Base-by-base conservation (phyloP, 2,329 filamentous ascomycete genomes). In the Reticulascus tulasneorum region DNA sequence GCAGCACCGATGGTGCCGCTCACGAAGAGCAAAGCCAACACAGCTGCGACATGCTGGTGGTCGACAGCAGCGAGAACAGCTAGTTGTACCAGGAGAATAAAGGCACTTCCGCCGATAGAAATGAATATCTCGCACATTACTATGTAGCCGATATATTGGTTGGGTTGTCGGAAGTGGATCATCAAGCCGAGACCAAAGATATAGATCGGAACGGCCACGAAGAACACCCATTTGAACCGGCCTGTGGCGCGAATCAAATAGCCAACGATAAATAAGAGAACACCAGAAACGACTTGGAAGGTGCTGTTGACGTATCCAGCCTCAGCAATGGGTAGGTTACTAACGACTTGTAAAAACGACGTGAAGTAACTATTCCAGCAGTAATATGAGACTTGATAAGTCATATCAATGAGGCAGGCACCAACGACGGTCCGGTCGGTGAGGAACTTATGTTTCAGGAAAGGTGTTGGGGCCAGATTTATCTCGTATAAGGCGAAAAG, bases 401-500 rank as follows among this genome's bases (percentile, higher is more conserved):
- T 64, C 5, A 55, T 45, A 33, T 63, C 55, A 7, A 71, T 52
- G 9, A 67, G 39, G 44, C 71, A 77, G 2, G 71, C 66, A 9
- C 71, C 73, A 11, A 76, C 49, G 16, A 77, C 66, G 16, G 71
- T 76, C 12, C 67, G 66, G 40, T 75, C 62, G 4, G 60, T 56
- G 43, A 80, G 60, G 46, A 81, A 58, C 26, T 56, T 45, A 47
- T 64, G 70, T 11, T 66, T 73, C 18, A 84, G 62, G 54, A 84
- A 74, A 3, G 77, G 73, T 10, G 64, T 64, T 0, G 67, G 71
- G 0, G 79, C 74, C n/a, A 78, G 45, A 36, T 64, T 78, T 16
- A 60, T 68, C 56, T 85, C 78, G 58, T 73, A 79, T 3, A 77
- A 40, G 2, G 60, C 69, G 44, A 82, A 76, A n/a, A 65, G 37